A percentile compares a stretch with the other conserved stretches of the same genome.
Conservation (phyloP, 129 eudicot species). For the Arctium minus region DNA sequence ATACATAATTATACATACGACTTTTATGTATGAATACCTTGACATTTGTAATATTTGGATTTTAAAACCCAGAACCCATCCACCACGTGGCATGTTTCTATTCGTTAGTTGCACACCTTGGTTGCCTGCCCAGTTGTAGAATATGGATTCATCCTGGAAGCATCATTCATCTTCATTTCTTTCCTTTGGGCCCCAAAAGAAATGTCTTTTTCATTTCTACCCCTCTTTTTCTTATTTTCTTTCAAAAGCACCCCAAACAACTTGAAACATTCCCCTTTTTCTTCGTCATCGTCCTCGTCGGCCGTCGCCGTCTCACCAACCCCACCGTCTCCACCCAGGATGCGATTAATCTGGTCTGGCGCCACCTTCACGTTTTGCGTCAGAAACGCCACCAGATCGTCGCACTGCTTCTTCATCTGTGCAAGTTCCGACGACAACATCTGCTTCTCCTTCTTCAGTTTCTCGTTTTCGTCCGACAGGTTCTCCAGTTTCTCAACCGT, state of each 20-base stretch:
- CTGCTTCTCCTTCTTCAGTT: slow-evolving; percentile 50
- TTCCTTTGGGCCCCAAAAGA: slow-evolving; percentile 36
- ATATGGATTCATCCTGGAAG: slow-evolving; percentile 38
- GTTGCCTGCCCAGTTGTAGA: slow-evolving; percentile 39
- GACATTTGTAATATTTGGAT: not conserved
- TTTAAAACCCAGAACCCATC: not conserved
- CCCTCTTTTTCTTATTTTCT: slow-evolving; percentile 59
- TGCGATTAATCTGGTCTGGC: slow-evolving; percentile 51
- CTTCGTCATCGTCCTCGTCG: slow-evolving; percentile 18
- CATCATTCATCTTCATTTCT: slow-evolving; percentile 34
- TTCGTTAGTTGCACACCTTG: slow-evolving; percentile 50
- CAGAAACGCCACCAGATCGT: slow-evolving; percentile 50
- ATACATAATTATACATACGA: not conserved
- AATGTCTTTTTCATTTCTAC: slow-evolving; percentile 32
- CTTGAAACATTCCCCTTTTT: slow-evolving; percentile 40
- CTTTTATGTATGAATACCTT: slow-evolving; percentile 2
- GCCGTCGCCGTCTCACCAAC: slow-evolving; percentile 22
- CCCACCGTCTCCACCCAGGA: slow-evolving; percentile 33
- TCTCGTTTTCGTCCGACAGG: slow-evolving; percentile 59
- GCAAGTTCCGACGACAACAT: slow-evolving; percentile 59
- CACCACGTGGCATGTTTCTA: not conserved
- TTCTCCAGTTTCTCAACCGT: slow-evolving; percentile 41
- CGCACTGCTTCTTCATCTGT: slow-evolving; percentile 61
- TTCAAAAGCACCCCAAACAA: slow-evolving; percentile 79
- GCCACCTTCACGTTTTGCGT: slow-evolving; percentile 51